A percentile compares a stretch with the other conserved stretches of the same genome.
Conservation (phyloP, 768 basidiomycete species). For the Coprinopsis marcescibilis region DNA sequence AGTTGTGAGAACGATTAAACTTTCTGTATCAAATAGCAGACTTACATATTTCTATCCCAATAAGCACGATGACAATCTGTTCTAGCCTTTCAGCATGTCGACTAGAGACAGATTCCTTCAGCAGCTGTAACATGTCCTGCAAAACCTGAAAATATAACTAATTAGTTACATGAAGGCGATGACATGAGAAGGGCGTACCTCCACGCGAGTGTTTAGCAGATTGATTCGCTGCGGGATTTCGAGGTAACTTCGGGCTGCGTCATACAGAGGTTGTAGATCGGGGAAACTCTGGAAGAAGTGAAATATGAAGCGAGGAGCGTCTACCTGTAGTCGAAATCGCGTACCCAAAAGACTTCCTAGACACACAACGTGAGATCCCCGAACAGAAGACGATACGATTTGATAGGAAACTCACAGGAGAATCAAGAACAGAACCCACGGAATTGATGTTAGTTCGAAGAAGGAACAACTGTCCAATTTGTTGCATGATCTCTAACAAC, state of each 20-base stretch:
- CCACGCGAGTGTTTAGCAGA: constrained; percentile 88
- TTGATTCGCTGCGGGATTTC: constrained; percentile 94
- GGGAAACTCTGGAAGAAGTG: constrained; percentile 66
- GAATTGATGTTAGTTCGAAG: constrained; percentile 92
- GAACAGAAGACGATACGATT: constrained; percentile 8
- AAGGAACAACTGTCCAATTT: constrained; percentile 92
- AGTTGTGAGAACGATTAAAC: constrained; percentile 1
- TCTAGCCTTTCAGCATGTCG: constrained; percentile 88
- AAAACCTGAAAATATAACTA: constrained; percentile 52
- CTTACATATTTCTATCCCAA: constrained; percentile 82
- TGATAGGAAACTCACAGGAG: constrained; percentile 57
- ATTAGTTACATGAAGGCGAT: constrained; percentile 2
- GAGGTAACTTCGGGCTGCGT: constrained; percentile 88
- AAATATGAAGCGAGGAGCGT: neutral
- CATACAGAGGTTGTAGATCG: constrained; percentile 91
- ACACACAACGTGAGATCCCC: constrained; percentile 8
- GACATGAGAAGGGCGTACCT: constrained; percentile 40
- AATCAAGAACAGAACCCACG: constrained; percentile 94
- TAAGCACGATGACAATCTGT: constrained; percentile 87
- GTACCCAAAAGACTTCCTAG: constrained; percentile 92
- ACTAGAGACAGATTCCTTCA: constrained; percentile 92
- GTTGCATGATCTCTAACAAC: constrained; percentile 85
- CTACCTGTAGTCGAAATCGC: constrained; percentile 17
- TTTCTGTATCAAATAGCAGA: constrained; percentile 6
- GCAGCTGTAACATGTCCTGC: constrained; percentile 92